These are phyloP conservation scores for Aureobasidium zeae DNA, from an alignment of 2,329 filamentous ascomycete genomes.

Conservation along the genomic window DNA sequence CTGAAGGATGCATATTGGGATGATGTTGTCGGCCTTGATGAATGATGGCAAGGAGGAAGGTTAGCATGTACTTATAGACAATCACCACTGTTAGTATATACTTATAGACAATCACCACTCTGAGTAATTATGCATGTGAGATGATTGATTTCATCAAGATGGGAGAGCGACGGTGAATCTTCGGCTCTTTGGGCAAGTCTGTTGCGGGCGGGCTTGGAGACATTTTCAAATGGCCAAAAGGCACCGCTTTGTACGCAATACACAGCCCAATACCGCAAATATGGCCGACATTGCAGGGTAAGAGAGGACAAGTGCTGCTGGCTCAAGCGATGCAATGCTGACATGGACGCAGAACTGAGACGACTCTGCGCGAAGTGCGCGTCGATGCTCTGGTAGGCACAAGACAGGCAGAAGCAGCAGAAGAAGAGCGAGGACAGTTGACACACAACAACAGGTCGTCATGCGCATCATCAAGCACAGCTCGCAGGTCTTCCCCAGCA, in stretches of 20 bases:
- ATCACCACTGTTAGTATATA: too few species aligned
- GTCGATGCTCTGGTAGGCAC: conserved; percentile 19
- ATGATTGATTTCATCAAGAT: too few species aligned
- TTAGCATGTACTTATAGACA: too few species aligned
- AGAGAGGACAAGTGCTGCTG: background rate
- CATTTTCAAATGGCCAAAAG: too few species aligned
- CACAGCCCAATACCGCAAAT: conserved; percentile 30
- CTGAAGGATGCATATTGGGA: too few species aligned
- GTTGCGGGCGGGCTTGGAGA: too few species aligned
- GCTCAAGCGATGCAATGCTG: background rate
- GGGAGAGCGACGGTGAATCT: too few species aligned
- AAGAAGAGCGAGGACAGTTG: background rate
- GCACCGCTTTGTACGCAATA: conserved; percentile 10
- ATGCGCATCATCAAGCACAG: conserved; percentile 99
- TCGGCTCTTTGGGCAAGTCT: too few species aligned
- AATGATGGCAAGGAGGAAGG: too few species aligned
- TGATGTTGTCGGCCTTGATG: too few species aligned
- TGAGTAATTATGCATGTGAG: too few species aligned
- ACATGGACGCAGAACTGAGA: conserved; percentile 16
- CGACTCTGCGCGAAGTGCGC: conserved; percentile 19
- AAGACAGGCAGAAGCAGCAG: background rate
- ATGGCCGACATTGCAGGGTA: conserved; percentile 18
- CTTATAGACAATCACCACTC: too few species aligned
- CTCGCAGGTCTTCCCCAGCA: conserved; percentile 76
- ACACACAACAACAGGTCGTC: conserved; percentile 50